Base-by-base conservation (phyloP, 441 rosid species). In the Viola pubescens region DNA sequence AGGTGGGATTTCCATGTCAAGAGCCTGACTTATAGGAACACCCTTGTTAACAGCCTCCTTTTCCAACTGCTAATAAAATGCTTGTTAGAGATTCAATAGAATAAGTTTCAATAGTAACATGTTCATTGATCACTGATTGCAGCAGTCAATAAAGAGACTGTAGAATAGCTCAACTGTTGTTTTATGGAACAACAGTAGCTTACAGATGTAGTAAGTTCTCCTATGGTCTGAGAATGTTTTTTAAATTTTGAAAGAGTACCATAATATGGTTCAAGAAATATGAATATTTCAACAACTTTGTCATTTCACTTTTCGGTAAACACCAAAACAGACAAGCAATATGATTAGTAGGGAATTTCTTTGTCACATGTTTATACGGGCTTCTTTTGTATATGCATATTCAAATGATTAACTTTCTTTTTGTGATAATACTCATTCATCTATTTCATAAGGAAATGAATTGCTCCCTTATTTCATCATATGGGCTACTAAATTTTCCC, bases 21-120 rank as follows among this genome's bases (percentile, higher is more conserved):
- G 74, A 71, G 92, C 75, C 76, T 88, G 82, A 64, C 88, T 82
- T 52, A 81, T 69, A 5, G 95, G 87, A 77, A 87, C 70, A 26
- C 98, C 98, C 81, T 89, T 92, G 48, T 82, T 78, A 67, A 78
- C 73, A 62, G 97, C 97, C 69, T 92, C 98, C 86, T 87, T 92
- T 81, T 92, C 97, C 86, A 92, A 62, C 98, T 92, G 88, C 75
- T 73, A 73, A 60, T 37, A 46, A 58, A 54, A 69, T 45, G 46
- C 50, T 58, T 16, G 48, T 70, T 48, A 62, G 45, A 19, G 61
- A 53, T 16, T 49, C 68, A 19, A 12, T 41, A 46, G 46, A 42
- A 61, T 19, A 64, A 64, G 66, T 13, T 42, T 44, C 6, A 67
- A 37, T 10, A 50, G 56, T 60, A 61, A 19, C 41, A 8, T 44